These are phyloP conservation scores for Metschnikowia borealis DNA, from an alignment of 805 yeast genomes.

Conservation along the genomic window DNA sequence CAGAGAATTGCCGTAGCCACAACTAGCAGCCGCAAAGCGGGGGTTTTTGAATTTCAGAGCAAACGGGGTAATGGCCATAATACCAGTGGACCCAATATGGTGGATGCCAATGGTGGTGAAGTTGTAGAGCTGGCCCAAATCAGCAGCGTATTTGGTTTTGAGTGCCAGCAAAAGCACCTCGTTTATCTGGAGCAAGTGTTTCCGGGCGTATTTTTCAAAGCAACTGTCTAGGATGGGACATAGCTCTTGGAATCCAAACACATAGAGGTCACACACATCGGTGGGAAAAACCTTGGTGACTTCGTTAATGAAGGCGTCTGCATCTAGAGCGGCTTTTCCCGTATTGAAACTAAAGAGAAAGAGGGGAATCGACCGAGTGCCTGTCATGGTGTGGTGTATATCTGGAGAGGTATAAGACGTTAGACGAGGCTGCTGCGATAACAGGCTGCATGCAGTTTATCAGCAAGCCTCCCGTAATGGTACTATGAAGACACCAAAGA, in stretches of 20 bases:
- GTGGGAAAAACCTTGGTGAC: slow-evolving; percentile 26
- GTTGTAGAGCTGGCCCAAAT: slow-evolving; percentile 16
- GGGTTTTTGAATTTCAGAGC: slow-evolving; percentile 28
- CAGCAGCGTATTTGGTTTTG: slow-evolving; percentile 24
- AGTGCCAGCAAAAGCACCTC: slow-evolving; percentile 34
- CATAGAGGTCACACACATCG: slow-evolving; percentile 44
- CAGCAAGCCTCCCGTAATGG: too few species aligned
- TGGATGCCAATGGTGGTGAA: slow-evolving; percentile 42
- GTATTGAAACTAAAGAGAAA: slow-evolving; percentile 53
- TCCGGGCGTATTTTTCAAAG: slow-evolving; percentile 33
- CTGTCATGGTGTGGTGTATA: neutral
- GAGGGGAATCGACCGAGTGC: slow-evolving; percentile 17
- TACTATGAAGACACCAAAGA: too few species aligned
- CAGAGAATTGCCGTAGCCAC: slow-evolving; percentile 60
- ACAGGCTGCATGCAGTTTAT: neutral
- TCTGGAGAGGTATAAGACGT: neutral
- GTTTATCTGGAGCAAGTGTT: slow-evolving; percentile 34
- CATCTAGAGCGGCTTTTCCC: slow-evolving; percentile 43
- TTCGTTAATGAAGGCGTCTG: slow-evolving; percentile 27
- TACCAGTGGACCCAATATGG: slow-evolving; percentile 57
- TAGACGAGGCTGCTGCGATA: neutral
- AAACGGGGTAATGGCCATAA: slow-evolving; percentile 47
- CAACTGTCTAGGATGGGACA: slow-evolving; percentile 55
- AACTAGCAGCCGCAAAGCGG: slow-evolving; percentile 33
- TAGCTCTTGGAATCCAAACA: slow-evolving; percentile 66